phyloP scores from a whole-genome alignment of 768 basidiomycete species.

The Pleurotus citrinopileatus region DNA sequence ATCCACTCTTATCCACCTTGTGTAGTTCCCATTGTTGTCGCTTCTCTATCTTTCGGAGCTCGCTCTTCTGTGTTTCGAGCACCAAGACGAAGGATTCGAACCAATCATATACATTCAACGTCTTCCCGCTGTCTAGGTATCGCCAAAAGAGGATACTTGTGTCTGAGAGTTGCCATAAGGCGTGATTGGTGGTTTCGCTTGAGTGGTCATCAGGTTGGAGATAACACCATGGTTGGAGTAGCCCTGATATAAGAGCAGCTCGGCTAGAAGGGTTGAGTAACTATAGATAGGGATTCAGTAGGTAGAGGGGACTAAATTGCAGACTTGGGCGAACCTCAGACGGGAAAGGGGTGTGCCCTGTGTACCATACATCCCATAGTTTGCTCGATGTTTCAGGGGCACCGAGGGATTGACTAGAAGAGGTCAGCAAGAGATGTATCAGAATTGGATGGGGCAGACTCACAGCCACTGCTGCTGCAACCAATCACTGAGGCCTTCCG shows the following conservation, averaged over 20 bases:
- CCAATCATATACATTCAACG: constrained; percentile 90
- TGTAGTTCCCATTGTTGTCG: background rate
- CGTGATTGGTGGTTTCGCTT: constrained; percentile 12
- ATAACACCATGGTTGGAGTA: constrained; percentile 58
- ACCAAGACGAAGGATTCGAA: constrained; percentile 72
- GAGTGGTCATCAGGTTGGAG: constrained; percentile 16
- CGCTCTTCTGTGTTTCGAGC: constrained; percentile 55
- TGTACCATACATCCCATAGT: constrained; percentile 77
- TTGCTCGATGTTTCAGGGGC: constrained; percentile 43
- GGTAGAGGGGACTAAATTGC: constrained; percentile 3
- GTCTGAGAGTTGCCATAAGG: constrained; percentile 62
- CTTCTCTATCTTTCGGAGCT: constrained; percentile 10
- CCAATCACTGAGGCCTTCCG: constrained; percentile 44
- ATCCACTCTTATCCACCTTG: constrained; percentile 2
- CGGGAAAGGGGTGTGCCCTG: constrained; percentile 60
- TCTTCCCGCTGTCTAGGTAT: constrained; percentile 75
- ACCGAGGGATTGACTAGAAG: constrained; percentile 35
- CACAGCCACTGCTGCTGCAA: constrained; percentile 49
- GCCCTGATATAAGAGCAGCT: constrained; percentile 55
- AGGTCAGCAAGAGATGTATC: background rate
- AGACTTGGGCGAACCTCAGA: constrained; percentile 49
- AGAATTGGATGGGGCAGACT: constrained; percentile 15
- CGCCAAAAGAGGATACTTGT: constrained; percentile 73
- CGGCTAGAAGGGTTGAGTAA: constrained; percentile 70
- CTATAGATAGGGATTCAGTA: constrained; percentile 27